Evolutionary conservation across 805 yeast species (phyloP).

Genomic region (Saccharomycopsis fermentans): DNA sequence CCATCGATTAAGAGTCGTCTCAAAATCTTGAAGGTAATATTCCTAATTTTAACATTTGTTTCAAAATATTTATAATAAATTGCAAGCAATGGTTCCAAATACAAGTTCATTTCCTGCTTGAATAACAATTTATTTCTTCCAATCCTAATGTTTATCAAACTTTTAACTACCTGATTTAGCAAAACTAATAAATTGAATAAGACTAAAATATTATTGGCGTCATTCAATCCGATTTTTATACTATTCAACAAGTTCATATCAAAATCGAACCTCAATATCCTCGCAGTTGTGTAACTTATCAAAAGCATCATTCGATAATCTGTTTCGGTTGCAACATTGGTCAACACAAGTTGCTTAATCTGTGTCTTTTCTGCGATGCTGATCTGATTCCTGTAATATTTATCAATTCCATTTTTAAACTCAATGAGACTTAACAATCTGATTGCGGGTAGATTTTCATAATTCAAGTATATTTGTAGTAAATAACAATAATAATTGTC

Average conservation of each 20-base stretch:
- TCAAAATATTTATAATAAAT: background rate
- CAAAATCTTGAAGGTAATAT: conserved; percentile 39
- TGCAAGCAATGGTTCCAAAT: conserved; percentile 23
- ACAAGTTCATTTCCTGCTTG: conserved; percentile 53
- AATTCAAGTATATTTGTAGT: conserved; percentile 48
- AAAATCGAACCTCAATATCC: conserved; percentile 74
- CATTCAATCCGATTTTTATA: conserved; percentile 29
- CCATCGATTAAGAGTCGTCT: conserved; percentile 72
- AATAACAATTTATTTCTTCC: conserved; percentile 65
- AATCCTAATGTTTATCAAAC: conserved; percentile 62
- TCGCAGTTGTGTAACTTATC: conserved; percentile 73
- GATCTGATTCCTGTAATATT: conserved; percentile 71
- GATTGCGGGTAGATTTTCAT: conserved; percentile 47
- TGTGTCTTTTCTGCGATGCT: conserved; percentile 57
- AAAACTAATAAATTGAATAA: conserved; percentile 56
- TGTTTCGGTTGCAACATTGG: conserved; percentile 48
- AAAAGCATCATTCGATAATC: conserved; percentile 70
- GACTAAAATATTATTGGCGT: conserved; percentile 18
- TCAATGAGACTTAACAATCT: conserved; percentile 85
- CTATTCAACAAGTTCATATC: conserved; percentile 78
- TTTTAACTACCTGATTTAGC: conserved; percentile 69
- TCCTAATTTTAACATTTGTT: background rate
- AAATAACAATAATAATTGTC: conserved; percentile 49
- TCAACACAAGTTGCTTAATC: conserved; percentile 49
- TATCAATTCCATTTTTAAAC: conserved; percentile 80